Conservation (phyloP, 108 stramenopile genomes). For the Nitzschia sp. region DNA sequence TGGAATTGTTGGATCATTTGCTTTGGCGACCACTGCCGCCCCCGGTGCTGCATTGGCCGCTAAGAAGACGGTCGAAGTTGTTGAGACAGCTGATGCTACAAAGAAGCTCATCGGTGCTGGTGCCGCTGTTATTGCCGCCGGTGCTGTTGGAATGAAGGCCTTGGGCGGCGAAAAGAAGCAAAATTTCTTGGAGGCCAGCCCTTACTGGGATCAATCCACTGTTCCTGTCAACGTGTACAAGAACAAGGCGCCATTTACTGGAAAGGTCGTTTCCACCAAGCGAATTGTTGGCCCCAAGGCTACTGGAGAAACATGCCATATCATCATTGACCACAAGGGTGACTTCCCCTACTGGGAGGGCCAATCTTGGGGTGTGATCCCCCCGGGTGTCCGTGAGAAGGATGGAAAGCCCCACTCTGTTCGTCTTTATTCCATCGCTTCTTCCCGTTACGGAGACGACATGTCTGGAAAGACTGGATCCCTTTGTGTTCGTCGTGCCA, state of each 20-base stretch:
- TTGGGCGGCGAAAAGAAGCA: conserved; percentile 59
- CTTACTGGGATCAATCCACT: conserved; percentile 91
- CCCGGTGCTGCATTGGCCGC: conserved; percentile 64
- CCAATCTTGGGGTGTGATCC: conserved; percentile 96
- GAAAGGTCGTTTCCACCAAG: conserved; percentile 95
- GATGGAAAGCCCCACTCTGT: conserved; percentile 96
- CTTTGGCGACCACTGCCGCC: conserved; percentile 64
- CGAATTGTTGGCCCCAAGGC: conserved; percentile 96
- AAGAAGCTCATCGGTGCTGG: conserved; percentile 64
- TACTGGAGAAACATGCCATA: conserved; percentile 98
- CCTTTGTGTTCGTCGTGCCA: conserved; percentile 96
- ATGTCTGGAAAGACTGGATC: conserved; percentile 96
- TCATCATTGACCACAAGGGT: conserved; percentile 97
- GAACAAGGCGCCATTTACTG: conserved; percentile 95
- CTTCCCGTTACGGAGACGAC: conserved; percentile 96
- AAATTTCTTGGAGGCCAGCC: conserved; percentile 94
- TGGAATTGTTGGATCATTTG: conserved; percentile 62
- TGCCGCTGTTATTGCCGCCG: conserved; percentile 68
- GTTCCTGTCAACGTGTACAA: conserved; percentile 94
- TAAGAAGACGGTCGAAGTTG: conserved; percentile 63
- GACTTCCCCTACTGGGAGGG: conserved; percentile 98
- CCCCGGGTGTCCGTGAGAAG: conserved; percentile 91
- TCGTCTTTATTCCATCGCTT: conserved; percentile 97
- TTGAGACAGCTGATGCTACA: conserved; percentile 62
- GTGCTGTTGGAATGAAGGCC: conserved; percentile 52